Evolutionary conservation across 495 filamentous ascomycete species (phyloP), one percentile per base, ranked within the genome.

Genomic region (Daldinia caldariorum): DNA sequence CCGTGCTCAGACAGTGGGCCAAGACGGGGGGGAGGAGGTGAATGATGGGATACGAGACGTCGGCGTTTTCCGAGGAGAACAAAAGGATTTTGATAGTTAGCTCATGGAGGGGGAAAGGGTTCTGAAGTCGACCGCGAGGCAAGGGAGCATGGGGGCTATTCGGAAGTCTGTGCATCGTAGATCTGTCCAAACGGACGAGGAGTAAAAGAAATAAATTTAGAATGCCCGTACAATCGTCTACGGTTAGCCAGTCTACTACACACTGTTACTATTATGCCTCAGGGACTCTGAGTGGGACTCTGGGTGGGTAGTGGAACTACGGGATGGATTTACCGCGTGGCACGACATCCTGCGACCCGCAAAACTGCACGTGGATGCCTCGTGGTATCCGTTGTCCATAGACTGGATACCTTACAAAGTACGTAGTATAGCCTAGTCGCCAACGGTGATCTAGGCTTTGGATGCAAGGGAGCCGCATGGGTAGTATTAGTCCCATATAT

Each of bases 1-100:
- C 97, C 77, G 88, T 97, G 43, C 75, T 99, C 49, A 81, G 94
- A 66, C 91, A 93, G 74, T 94, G 93, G 94, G 91, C 91, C 4
- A 94, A 87, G 79, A 88, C 84, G 13, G 76, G 75, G 13, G 75
- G 75, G 22, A 68, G 49, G 61, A 70, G 68, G 54, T 67, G 13
- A 62, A 62, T 56, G 7, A n/a, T 20, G 4, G 18, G 49, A 10
- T n/a, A n/a, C n/a, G n/a, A n/a, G n/a, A n/a, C n/a, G n/a, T n/a
- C n/a, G n/a, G n/a, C n/a, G n/a, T n/a, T 35, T 35, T 7, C 5
- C 16, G 16, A 43, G 6, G 16, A 43, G 43, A 14, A 41, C 9
- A 18, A 16, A 12, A 4, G 16, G 10, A 7, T 14, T 31, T 31
- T 51, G 41, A 35, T 35, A 45, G n/a, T n/a, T n/a, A n/a, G n/a